phyloP scores from a whole-genome alignment of 139 green algal genomes.

The Chlorella sorokiniana region DNA sequence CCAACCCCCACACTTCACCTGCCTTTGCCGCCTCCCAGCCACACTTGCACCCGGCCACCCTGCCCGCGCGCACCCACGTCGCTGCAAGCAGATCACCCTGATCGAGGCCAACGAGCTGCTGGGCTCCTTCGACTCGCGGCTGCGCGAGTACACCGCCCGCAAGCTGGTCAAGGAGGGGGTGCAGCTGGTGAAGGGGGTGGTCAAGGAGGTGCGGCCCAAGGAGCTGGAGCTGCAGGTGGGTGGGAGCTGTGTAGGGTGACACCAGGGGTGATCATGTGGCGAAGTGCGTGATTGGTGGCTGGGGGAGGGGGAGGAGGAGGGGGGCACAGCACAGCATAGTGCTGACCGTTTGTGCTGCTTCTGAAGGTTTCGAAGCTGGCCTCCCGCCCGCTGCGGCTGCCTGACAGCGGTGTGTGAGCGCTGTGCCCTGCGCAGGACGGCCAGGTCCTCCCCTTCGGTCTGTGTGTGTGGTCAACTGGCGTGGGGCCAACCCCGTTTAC shows the following conservation, averaged over 20 bases:
- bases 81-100: slow-evolving; percentile 73
- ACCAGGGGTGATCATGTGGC: no score
- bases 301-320: neutral
- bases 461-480: slow-evolving; percentile 91
- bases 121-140: slow-evolving; percentile 75
- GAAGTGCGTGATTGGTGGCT: neutral
- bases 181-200: slow-evolving; percentile 68
- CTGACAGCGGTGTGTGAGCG: neutral
- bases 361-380: no score
- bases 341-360: no score
- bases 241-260: neutral
- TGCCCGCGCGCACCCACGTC: no score
- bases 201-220: slow-evolving; percentile 51
- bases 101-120: slow-evolving; percentile 81
- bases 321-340: no score
- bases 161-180: slow-evolving; percentile 76
- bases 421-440: slow-evolving; percentile 48
- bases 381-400: no score
- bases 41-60: neutral
- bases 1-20: no score
- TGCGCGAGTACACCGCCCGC: slow-evolving; percentile 80
- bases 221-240: slow-evolving; percentile 63
- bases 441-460: slow-evolving; percentile 73
- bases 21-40: neutral
- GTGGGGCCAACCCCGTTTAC: slow-evolving; percentile 61